These are phyloP conservation scores for Curvularia sp. DNA, from an alignment of 2,329 filamentous ascomycete genomes.

Conservation along the genomic window DNA sequence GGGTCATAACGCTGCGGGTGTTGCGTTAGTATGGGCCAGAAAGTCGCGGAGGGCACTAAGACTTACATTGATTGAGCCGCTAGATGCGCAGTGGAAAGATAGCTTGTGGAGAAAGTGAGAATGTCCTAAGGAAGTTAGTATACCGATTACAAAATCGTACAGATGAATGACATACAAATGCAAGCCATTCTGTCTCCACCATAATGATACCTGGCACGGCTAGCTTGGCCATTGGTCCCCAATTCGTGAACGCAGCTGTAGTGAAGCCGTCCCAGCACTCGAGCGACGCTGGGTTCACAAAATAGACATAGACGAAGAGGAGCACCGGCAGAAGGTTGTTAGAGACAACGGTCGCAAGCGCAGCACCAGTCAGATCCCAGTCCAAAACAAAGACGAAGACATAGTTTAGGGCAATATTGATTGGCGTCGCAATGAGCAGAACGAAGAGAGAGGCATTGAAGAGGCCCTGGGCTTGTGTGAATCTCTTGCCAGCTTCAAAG, in stretches of 20 bases:
- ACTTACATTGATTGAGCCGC: slow-evolving; percentile 70
- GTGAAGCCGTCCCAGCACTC: slow-evolving; percentile 77
- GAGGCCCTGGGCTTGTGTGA: slow-evolving; percentile 62
- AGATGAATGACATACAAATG: slow-evolving; percentile 29
- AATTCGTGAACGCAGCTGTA: slow-evolving; percentile 71
- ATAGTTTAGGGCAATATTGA: slow-evolving; percentile 60
- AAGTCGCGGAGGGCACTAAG: neutral
- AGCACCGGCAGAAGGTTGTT: slow-evolving; percentile 59
- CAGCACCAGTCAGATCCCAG: slow-evolving; percentile 60
- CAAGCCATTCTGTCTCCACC: slow-evolving; percentile 72
- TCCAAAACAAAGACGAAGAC: slow-evolving; percentile 52
- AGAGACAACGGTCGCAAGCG: slow-evolving; percentile 58
- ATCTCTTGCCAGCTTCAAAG: slow-evolving; percentile 63
- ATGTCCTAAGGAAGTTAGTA: slow-evolving; percentile 34
- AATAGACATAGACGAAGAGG: slow-evolving; percentile 56
- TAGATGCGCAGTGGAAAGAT: slow-evolving; percentile 78
- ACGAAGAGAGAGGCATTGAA: slow-evolving; percentile 60
- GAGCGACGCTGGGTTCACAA: slow-evolving; percentile 49
- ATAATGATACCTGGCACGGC: slow-evolving; percentile 90
- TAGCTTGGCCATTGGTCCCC: slow-evolving; percentile 85
- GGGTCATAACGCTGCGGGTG: slow-evolving; percentile 41
- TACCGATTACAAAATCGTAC: neutral
- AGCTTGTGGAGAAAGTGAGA: slow-evolving; percentile 75
- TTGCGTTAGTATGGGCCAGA: neutral
- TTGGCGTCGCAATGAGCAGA: slow-evolving; percentile 56